Conservation (phyloP, 176 grass and related monocot species). For the Oryza punctata region DNA sequence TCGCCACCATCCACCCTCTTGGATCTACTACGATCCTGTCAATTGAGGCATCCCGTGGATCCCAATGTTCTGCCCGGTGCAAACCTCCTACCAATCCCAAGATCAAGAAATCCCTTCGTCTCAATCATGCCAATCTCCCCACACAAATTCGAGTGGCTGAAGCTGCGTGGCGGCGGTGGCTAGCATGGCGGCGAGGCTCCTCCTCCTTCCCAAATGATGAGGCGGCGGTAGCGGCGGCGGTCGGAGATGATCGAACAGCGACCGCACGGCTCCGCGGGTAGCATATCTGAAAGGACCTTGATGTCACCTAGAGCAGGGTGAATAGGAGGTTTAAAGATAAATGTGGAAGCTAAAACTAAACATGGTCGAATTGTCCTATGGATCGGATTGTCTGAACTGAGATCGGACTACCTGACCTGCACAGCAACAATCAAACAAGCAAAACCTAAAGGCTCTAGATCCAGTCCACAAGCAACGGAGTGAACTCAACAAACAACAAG, state of each 20-base stretch:
- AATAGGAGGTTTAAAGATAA: too few relatives aligned
- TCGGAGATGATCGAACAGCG: constrained; percentile 46
- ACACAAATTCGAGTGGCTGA: constrained; percentile 38
- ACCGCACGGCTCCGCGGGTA: constrained; percentile 57
- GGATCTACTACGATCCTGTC: constrained; percentile 28
- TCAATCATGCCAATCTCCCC: constrained; percentile 10
- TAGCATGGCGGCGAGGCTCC: constrained; percentile 8
- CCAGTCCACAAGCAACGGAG: too few relatives aligned
- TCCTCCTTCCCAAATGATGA: constrained; percentile 21
- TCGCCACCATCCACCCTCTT: constrained; percentile 48
- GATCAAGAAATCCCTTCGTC: constrained; percentile 43
- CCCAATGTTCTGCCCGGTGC: constrained; percentile 42
- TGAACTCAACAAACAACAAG: too few relatives aligned
- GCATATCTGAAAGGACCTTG: too few relatives aligned
- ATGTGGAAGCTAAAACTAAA: too few relatives aligned
- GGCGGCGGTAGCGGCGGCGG: too few relatives aligned
- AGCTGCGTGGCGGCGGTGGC: constrained; percentile 37
- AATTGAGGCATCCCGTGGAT: constrained; percentile 53
- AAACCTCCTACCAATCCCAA: constrained; percentile 40
- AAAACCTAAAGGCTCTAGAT: too few relatives aligned
- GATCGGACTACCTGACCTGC: too few relatives aligned
- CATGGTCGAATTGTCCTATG: too few relatives aligned
- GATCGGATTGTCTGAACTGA: too few relatives aligned
- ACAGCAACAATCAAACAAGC: too few relatives aligned
- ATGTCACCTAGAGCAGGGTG: too few relatives aligned